These are phyloP conservation scores for Pyrus hybrid DNA, from an alignment of 331 rosid species.

Conservation along the genomic window DNA sequence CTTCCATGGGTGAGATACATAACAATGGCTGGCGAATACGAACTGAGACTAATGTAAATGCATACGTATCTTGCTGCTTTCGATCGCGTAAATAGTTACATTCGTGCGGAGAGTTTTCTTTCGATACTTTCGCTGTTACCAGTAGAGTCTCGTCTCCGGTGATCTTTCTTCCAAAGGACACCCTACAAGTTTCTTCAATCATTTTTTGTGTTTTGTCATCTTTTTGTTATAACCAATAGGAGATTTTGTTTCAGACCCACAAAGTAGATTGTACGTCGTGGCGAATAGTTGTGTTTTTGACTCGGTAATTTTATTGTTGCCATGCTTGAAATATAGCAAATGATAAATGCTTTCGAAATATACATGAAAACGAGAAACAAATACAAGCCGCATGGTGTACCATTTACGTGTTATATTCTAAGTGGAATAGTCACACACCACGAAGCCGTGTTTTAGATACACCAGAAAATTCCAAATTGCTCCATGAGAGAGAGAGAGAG, in stretches of 20 bases:
- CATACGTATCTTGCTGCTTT: background rate
- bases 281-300: background rate
- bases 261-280: background rate
- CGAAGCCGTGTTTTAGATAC: background rate
- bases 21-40: slow-evolving; percentile 35
- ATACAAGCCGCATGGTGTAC: too few species aligned
- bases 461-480: too few species aligned
- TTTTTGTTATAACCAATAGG: background rate
- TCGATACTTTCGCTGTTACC: background rate
- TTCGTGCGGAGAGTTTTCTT: background rate
- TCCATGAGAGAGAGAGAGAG: background rate
- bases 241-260: background rate
- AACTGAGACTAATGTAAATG: slow-evolving; percentile 25
- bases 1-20: slow-evolving; percentile 44
- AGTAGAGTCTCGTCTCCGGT: background rate
- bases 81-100: slow-evolving; percentile 13
- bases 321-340: background rate
- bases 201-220: background rate
- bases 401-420: background rate
- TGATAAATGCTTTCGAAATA: background rate
- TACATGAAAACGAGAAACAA: background rate
- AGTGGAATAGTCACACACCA: background rate
- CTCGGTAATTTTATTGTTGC: background rate
- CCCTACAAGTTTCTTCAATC: background rate
- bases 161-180: background rate